Base-by-base conservation (phyloP, 768 basidiomycete genomes). In the Leucocoprinus sp. region DNA sequence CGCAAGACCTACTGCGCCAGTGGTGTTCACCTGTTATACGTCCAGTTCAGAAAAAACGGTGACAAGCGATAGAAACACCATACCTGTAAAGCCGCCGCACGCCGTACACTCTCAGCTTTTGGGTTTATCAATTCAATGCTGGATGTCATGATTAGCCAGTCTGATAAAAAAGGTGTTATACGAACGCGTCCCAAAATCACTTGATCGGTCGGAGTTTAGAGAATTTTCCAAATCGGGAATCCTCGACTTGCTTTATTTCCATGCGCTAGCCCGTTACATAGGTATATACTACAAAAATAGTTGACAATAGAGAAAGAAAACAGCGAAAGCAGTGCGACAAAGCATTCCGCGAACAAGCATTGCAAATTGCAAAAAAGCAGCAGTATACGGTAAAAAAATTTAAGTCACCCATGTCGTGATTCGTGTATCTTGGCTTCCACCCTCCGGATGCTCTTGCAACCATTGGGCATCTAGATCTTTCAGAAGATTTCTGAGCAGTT, bases 81-180 rank as follows among this genome's bases (percentile, higher is more conserved):
- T 61, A 88, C 93, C 83, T 93, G 92, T 38, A 96, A 75, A 37
- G 93, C 93, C 46, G 89, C 89, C 17, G 89, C 84, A 54, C 93
- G 74, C 55, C 89, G 70, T 31, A 97, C 82, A 61, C 87, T 91
- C 75, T 96, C 93, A 31, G 93, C 93, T 64, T 93, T 90, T 31
- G 93, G 93, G 59, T 97, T 97, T 65, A 97, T 89, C 57, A 93
- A 84, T 70, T 96, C 91, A 63, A 96, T 85, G 60, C 83, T 85
- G 27, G 84, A 83, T 40, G 75, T 70, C 79, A 80, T 82, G 54
- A 42, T 58, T 42, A 49, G 54, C 44, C 49, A 52, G 52, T 50
- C 34, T 54, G 53, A 56, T 45, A 29, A 44, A 45, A 17, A 21
- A 8, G 21, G 5, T 8, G 19, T 37, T 27, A 28, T 38, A 21